Base-by-base conservation (phyloP, 73 alveolate species). In the Paramecium bursaria region DNA sequence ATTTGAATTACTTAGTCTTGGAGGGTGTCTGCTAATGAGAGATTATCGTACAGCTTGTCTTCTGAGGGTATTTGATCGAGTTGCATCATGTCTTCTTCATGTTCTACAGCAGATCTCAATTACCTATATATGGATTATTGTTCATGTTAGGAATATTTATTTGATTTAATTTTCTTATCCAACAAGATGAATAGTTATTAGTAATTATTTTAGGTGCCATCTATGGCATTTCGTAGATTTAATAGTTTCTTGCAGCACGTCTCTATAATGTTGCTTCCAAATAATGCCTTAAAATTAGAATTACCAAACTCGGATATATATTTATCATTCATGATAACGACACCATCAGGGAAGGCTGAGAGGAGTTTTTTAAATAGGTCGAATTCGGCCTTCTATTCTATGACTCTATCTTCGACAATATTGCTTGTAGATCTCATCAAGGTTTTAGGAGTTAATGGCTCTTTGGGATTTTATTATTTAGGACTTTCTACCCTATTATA, bases 321-420 rank as follows among this genome's bases (percentile, higher is more conserved):
- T 31, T 67, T 6, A 39, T 67, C 82, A 67, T 67, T 26, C 14
- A 67, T 15, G 17, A 67, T 67, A 6, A 67, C 10, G 0, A 67
- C 82, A 25, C 82, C 82, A 67, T 67, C 82, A 14, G 82, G 82
- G 33, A 67, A 67, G 17, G 82, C 53, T 19, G 53, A 21, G 22
- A 67, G 44, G 17, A 67, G 50, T 35, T 67, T 31, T 67, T 42
- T 67, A 25, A 33, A 67, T 35, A 67, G 21, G 44, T 67, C 44
- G 22, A 31, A 67, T 42, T 67, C 82, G 17, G 82, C 44, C n/a
- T n/a, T n/a, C n/a, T n/a, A n/a, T n/a, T n/a, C n/a, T n/a, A n/a
- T n/a, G n/a, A n/a, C n/a, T n/a, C n/a, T n/a, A n/a, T n/a, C n/a
- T n/a, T n/a, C n/a, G n/a, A n/a, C n/a, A n/a, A n/a, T n/a, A n/a